Percentiles rank a stretch among this genome's conserved stretches.
Evolutionary conservation across 176 grass and related monocot genomes (phyloP).

Genomic region (Neostapfia colusana): DNA sequence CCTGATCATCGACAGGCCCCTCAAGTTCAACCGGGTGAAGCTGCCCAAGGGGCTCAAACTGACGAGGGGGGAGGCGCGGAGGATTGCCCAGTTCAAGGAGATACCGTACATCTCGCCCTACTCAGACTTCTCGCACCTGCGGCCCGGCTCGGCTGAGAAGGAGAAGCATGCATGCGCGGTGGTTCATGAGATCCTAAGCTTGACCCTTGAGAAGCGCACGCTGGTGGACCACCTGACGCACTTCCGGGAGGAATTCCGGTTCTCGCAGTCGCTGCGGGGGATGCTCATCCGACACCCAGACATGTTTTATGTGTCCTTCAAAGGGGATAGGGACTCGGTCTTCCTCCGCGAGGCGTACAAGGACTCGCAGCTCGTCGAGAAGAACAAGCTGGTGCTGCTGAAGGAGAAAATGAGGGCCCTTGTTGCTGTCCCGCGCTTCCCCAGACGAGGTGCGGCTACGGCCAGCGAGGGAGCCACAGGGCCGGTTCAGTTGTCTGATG

Average conservation of each 20-base stretch:
- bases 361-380: constrained; percentile 80
- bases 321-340: constrained; percentile 81
- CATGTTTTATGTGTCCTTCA: constrained; percentile 93
- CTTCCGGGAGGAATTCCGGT: constrained; percentile 89
- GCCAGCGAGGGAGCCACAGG: constrained; percentile 34
- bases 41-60: constrained; percentile 78
- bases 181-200: constrained; percentile 86
- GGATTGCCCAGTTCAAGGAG: constrained; percentile 60
- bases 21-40: constrained; percentile 72
- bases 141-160: constrained; percentile 59
- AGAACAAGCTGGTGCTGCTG: constrained; percentile 72
- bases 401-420: constrained; percentile 98
- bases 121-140: constrained; percentile 75
- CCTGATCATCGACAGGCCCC: constrained; percentile 79
- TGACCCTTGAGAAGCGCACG: constrained; percentile 85
- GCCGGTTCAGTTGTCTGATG: neutral
- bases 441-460: constrained; percentile 15
- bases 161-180: constrained; percentile 87
- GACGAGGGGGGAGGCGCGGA: constrained; percentile 63
- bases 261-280: constrained; percentile 81
- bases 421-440: constrained; percentile 62
- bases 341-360: constrained; percentile 90
- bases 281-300: constrained; percentile 92
- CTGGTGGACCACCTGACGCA: constrained; percentile 89
- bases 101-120: constrained; percentile 82